Base-by-base conservation (phyloP, 2,329 filamentous ascomycete species). In the Talaromyces funiculosus region DNA sequence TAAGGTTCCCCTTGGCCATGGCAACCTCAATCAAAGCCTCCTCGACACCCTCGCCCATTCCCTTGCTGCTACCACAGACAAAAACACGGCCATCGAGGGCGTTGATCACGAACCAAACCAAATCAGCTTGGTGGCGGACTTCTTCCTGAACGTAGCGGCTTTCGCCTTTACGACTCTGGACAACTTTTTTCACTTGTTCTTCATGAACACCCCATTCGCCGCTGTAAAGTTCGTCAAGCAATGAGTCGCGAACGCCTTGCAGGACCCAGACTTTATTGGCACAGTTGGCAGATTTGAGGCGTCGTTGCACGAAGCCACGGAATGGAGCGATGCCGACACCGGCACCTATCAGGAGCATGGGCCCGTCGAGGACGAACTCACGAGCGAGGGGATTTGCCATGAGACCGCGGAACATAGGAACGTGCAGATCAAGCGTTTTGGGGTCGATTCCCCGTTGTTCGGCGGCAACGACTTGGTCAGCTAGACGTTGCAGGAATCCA, bases 101-200 rank as follows among this genome's bases (percentile, higher is more conserved):
- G 73, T 97, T 97, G 80, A 96, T 90, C 65, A 97, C 92, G 74
- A 91, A 96, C 94, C 94, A 99, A 16, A 97, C 93, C n/a, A 97
- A 83, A 71, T 97, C 94, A 1, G 92, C 90, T 73, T 97, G 94
- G 65, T 90, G 83, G 10, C 85, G 82, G 8, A 99, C 93, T 75
- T 97, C 94, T 69, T 99, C 94, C 72, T 99, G 94, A 1, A 99
- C 94, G 71, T 99, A 99, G 65, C 89, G 88, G 64, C 90, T 90
- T 67, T 92, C 89, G 49, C 89, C 90, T 53, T 81, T 83, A 57
- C 86, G 86, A 67, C 84, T 90, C 74, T 94, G 85, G 10, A 92
- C 88, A 1, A 94, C 89, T 43, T 86, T 88, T 78, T 92, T 92
- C 55, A 92, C 88, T 72, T 92, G 87, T 57, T 90, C 86, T 72